Base-by-base conservation (phyloP, 257 asterid species). In the Linaria vulgaris region DNA sequence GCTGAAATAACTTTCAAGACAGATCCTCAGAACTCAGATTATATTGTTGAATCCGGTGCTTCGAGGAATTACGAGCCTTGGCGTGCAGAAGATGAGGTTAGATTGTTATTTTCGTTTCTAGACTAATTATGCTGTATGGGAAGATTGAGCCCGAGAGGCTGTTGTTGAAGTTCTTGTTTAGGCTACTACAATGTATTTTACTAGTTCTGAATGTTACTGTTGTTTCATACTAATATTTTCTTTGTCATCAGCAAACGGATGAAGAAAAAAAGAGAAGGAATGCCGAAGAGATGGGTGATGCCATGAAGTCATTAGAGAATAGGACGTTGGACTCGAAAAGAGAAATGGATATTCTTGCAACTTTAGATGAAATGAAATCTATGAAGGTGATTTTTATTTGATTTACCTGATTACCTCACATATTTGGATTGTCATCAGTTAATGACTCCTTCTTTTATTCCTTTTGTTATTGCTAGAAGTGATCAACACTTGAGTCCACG, bases 231-330 rank as follows among this genome's bases (percentile, higher is more conserved):
- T 67, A 30, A 14, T 23, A 21, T 62, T 66, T 13, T 16, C 16
- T 59, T 39, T 58, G 20, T 48, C 9, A 54, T 63, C 76, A 85
- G 96, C 85, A 56, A 73, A n/a, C 46, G 6, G 96, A 91, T 11
- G 81, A 74, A 67, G 90, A 72, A 61, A 75, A 75, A 52, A 79
- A 69, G 78, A 88, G 77, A 61, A 77, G 91, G 72, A 75, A 62
- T 46, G 84, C 87, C 63, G 97, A 88, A 79, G 98, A 92, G 82
- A 80, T 83, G 89, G 98, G 98, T 31, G 98, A 88, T 79, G 97
- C 96, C 30, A 88, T 92, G 98, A 91, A 91, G 62, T 86, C 96
- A 9, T 61, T 91, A 83, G 98, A 91, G 82, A 91, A 88, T 77
- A 80, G 91, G 68, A 85, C 96, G 0, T 34, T 77, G 74, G 98